Evolutionary conservation across 306 rosid genomes (phyloP).

Genomic region (Myrica gale): DNA sequence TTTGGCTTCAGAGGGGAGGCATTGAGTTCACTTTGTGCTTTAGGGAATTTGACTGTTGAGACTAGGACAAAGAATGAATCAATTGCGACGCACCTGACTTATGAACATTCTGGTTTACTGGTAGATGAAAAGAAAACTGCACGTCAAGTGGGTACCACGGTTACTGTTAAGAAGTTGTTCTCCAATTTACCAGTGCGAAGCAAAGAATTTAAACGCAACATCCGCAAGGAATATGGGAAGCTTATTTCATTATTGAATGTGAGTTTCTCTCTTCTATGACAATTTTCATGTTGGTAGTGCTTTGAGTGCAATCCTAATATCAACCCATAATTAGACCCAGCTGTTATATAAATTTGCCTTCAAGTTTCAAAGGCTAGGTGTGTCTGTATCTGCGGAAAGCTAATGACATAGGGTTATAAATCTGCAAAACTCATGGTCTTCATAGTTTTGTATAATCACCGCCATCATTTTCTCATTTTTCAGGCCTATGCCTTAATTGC

Average conservation of each 20-base stretch:
- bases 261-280: constrained; percentile 32
- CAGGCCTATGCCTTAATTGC: constrained; percentile 93
- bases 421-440: background rate
- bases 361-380: background rate
- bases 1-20: constrained; percentile 99
- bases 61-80: constrained; percentile 71
- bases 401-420: too few relatives aligned
- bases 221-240: constrained; percentile 92
- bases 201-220: constrained; percentile 82
- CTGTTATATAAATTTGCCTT: background rate
- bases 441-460: background rate
- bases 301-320: background rate
- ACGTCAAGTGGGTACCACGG: constrained; percentile 87
- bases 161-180: constrained; percentile 73
- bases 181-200: constrained; percentile 76
- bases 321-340: background rate
- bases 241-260: constrained; percentile 83
- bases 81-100: constrained; percentile 71
- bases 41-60: constrained; percentile 74
- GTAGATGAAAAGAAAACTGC: constrained; percentile 78
- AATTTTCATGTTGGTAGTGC: background rate
- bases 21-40: constrained; percentile 74
- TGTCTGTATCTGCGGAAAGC: background rate
- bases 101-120: constrained; percentile 68
- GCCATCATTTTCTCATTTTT: constrained; percentile 17